These are phyloP conservation scores for Hibiscus tridactylites DNA, from an alignment of 345 rosid species.

Conservation along the genomic window DNA sequence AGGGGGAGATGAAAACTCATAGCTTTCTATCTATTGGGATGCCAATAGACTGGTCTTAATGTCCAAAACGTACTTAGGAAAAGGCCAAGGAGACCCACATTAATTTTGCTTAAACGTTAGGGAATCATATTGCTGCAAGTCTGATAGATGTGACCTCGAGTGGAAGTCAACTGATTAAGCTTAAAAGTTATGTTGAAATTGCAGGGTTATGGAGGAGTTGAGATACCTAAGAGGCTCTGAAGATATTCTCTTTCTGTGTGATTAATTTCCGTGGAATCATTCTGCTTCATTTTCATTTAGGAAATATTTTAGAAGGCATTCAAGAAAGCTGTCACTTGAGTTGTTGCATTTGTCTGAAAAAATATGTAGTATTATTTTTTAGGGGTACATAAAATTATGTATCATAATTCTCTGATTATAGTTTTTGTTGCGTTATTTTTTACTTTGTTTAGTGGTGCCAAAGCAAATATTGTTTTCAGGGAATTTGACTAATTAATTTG, in stretches of 20 bases:
- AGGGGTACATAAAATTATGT: neutral
- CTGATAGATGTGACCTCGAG: neutral
- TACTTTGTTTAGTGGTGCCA: neutral
- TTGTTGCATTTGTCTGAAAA: neutral
- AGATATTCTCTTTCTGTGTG: neutral
- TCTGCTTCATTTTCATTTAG: neutral
- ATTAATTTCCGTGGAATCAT: neutral
- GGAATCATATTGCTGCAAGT: neutral
- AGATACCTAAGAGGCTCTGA: neutral
- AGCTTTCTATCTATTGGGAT: neutral
- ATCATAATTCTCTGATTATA: neutral
- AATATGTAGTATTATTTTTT: neutral
- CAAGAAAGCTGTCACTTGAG: neutral
- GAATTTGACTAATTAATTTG: slow-evolving; percentile 31
- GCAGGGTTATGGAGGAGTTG: neutral
- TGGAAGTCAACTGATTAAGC: neutral
- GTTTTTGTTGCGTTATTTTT: neutral
- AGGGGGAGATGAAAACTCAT: neutral
- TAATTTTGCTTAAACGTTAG: neutral
- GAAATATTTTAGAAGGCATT: neutral
- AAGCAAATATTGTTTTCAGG: neutral
- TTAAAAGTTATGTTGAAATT: neutral
- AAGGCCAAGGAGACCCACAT: neutral
- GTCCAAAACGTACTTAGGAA: neutral
- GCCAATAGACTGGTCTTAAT: neutral